phyloP scores from a whole-genome alignment of 371 early-diverging fungal species.

The Mucor irregularis region DNA sequence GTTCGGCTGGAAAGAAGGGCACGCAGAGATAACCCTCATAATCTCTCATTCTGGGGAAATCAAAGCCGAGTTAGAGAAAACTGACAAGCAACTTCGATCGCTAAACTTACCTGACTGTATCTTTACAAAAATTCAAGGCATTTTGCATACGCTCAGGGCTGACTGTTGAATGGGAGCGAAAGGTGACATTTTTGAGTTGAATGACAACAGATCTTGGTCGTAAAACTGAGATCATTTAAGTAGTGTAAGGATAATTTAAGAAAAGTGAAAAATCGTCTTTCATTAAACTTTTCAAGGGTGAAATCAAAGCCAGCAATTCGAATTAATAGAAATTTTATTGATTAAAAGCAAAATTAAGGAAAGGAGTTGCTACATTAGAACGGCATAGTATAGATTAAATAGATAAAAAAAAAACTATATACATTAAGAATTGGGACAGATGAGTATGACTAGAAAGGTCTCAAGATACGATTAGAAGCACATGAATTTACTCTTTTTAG shows the following conservation, averaged over 20 bases:
- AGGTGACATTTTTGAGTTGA: neutral
- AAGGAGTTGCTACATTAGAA: too few species aligned
- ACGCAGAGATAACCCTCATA: constrained; percentile 77
- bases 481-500: constrained; percentile 54
- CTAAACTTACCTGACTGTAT: constrained; percentile 40
- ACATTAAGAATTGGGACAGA: neutral
- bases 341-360: too few species aligned
- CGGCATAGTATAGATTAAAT: too few species aligned
- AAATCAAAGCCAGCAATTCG: neutral
- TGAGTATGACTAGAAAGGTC: neutral
- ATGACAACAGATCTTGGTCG: neutral
- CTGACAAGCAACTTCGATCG: neutral
- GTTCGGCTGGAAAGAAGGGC: constrained; percentile 67
- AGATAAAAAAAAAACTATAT: too few species aligned
- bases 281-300: neutral
- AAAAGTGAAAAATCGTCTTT: neutral
- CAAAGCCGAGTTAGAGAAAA: too few species aligned
- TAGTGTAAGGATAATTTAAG: neutral
- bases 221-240: neutral
- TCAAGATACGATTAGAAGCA: constrained; percentile 41
- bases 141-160: constrained; percentile 20
- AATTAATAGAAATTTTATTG: too few species aligned
- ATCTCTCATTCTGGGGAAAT: too few species aligned
- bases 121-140: constrained; percentile 38
- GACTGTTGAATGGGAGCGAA: neutral